These are phyloP conservation scores for Claviceps citrina DNA, from an alignment of 2,329 filamentous ascomycete genomes.

Conservation along the genomic window DNA sequence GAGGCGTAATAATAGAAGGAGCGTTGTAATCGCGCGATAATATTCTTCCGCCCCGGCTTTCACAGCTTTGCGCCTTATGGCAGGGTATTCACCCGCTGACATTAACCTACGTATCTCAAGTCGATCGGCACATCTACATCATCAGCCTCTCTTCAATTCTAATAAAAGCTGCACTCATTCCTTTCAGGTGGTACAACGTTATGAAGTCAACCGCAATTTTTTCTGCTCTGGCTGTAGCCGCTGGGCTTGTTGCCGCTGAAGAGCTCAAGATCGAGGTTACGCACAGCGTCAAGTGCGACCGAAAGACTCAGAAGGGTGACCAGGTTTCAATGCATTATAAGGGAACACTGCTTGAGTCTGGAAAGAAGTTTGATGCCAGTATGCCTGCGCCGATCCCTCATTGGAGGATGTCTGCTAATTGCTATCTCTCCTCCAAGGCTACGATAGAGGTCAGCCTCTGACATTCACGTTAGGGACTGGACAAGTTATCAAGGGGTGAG, in stretches of 20 bases:
- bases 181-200: too few species aligned
- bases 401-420: not conserved
- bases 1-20: too few species aligned
- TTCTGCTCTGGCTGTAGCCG: slow-evolving; percentile 35
- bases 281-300: slow-evolving; percentile 58
- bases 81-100: too few species aligned
- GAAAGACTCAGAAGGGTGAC: slow-evolving; percentile 64
- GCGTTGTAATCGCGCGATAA: too few species aligned
- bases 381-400: slow-evolving; percentile 9
- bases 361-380: slow-evolving; percentile 71
- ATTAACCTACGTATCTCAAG: too few species aligned
- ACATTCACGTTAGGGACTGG: slow-evolving; percentile 64
- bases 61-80: too few species aligned
- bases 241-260: slow-evolving; percentile 35
- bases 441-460: slow-evolving; percentile 63
- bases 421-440: slow-evolving; percentile 27
- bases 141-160: too few species aligned
- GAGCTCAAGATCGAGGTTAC: slow-evolving; percentile 68
- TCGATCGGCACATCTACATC: too few species aligned
- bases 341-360: slow-evolving; percentile 59
- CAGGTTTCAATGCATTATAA: slow-evolving; percentile 76
- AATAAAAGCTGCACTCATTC: too few species aligned
- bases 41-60: too few species aligned
- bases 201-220: slow-evolving; percentile 37
- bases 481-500: slow-evolving; percentile 77